These are phyloP conservation scores for Leptographium flavum DNA, from an alignment of 2,329 filamentous ascomycete genomes.

Conservation along the genomic window DNA sequence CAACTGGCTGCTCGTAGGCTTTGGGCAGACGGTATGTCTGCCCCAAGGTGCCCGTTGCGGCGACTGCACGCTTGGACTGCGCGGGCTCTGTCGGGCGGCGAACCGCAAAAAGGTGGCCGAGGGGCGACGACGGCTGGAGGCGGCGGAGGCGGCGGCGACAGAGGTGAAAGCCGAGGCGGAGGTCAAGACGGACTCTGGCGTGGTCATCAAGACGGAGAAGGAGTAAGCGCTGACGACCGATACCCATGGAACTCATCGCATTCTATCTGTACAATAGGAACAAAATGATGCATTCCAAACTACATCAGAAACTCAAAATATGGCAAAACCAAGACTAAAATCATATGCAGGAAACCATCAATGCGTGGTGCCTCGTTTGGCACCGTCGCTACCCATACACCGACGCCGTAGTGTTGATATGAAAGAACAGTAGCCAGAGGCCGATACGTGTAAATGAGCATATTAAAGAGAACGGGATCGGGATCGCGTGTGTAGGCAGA, in stretches of 20 bases:
- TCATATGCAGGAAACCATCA: too few species aligned
- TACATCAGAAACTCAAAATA: background rate
- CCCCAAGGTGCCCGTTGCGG: conserved; percentile 71
- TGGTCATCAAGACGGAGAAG: background rate
- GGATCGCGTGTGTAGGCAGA: background rate
- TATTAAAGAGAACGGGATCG: background rate
- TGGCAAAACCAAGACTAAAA: background rate
- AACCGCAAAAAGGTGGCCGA: conserved; percentile 48
- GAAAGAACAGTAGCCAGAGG: background rate
- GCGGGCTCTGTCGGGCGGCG: conserved; percentile 62
- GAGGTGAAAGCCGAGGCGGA: background rate
- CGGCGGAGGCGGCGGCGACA: conserved; percentile 7
- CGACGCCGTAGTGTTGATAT: background rate
- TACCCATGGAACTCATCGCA: background rate
- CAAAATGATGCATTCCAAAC: background rate
- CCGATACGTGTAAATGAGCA: background rate
- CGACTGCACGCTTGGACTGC: conserved; percentile 66
- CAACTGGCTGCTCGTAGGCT: conserved; percentile 74
- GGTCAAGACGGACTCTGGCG: too few species aligned
- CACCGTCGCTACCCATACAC: conserved; percentile 3
- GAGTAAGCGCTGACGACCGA: too few species aligned
- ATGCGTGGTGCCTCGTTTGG: background rate
- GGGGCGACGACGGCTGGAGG: conserved; percentile 33
- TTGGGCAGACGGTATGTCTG: conserved; percentile 76
- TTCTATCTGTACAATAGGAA: too few species aligned